Conservation (phyloP, 2,329 filamentous ascomycete genomes). For the Arthrobotrys pseudoclavata region DNA sequence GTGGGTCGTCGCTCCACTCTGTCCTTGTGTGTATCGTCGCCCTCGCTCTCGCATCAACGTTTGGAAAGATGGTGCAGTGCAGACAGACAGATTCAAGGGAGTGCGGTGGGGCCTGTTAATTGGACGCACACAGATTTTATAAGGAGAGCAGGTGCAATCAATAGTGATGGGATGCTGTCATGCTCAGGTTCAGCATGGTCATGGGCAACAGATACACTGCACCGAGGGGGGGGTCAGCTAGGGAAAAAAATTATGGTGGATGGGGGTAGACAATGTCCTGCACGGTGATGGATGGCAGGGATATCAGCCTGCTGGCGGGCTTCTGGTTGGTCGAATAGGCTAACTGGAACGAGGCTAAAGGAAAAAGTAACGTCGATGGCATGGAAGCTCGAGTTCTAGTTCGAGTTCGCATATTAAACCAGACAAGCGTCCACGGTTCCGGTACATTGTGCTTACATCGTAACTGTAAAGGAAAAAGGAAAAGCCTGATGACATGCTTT, state of each 20-base stretch:
- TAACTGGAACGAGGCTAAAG: conserved; percentile 57
- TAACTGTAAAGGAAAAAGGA: conserved; percentile 34
- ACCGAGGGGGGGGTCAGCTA: conserved; percentile 14
- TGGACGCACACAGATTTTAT: conserved; percentile 45
- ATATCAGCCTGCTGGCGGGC: conserved; percentile 43
- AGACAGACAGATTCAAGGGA: conserved; percentile 61
- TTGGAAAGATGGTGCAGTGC: conserved; percentile 39
- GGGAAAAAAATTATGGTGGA: conserved; percentile 53
- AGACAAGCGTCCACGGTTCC: conserved; percentile 58
- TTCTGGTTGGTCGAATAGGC: conserved; percentile 59
- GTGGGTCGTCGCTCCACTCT: conserved; percentile 58
- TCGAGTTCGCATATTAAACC: conserved; percentile 55
- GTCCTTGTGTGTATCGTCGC: conserved; percentile 54
- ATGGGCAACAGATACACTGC: conserved; percentile 22
- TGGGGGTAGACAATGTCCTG: conserved; percentile 56
- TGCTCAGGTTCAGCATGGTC: conserved; percentile 23
- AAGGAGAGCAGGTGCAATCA: conserved; percentile 24
- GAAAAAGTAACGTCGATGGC: conserved; percentile 58
- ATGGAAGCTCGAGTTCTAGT: conserved; percentile 37
- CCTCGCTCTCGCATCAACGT: conserved; percentile 39
- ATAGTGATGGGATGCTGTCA: conserved; percentile 35
- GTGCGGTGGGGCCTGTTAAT: conserved; percentile 43
- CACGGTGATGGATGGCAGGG: conserved; percentile 57
- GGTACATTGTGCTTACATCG: conserved; percentile 34
- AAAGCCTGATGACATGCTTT: conserved; percentile 25